Base-by-base conservation (phyloP, 768 basidiomycete species). In the Mycena haematopus region DNA sequence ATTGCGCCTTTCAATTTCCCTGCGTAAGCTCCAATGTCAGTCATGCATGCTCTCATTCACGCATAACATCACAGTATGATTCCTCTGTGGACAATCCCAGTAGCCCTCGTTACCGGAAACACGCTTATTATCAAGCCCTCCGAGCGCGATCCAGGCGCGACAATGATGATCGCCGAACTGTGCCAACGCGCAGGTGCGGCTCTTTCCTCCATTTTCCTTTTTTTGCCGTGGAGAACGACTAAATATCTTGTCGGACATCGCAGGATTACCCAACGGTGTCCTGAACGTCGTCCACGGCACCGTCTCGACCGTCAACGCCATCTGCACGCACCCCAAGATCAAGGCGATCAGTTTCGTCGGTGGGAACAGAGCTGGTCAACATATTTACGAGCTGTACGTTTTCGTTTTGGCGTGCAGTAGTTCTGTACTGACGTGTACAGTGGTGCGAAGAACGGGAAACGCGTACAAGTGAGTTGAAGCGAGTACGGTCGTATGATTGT, bases 261-360 rank as follows among this genome's bases (percentile, higher is more conserved):
- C n/a, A 42, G 90, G 91, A 29, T 77, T 94, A 33, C 92, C 92
- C n/a, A 75, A 87, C 25, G 95, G 95, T 65, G 95, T 98, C 31
- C 78, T 99, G 58, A 96, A 95, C 70, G 81, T 98, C 51, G 90
- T 99, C 97, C 96, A 99, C 70, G 97, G 96, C 13, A 88, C 89
- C 13, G 87, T 90, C 22, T 87, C 90, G 1, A 95, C 94, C 36
- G 96, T 99, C 55, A 97, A 99, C 69, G 86, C 89, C 8, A 95
- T 99, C 58, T 98, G 95, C 73, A 95, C 97, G 72, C 86, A 95
- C 71, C 90, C 95, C 5, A 77, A 83, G 2, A 94, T 99, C 78
- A 95, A 86, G 72, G 97, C 96, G 6, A 96, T 99, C 72, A 94
- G 93, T 65, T 98, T 99, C 71, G 96, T 99, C 8, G 97, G 96